Evolutionary conservation across 148 eudicot species (phyloP).

Genomic region (Spergularia bocconei): DNA sequence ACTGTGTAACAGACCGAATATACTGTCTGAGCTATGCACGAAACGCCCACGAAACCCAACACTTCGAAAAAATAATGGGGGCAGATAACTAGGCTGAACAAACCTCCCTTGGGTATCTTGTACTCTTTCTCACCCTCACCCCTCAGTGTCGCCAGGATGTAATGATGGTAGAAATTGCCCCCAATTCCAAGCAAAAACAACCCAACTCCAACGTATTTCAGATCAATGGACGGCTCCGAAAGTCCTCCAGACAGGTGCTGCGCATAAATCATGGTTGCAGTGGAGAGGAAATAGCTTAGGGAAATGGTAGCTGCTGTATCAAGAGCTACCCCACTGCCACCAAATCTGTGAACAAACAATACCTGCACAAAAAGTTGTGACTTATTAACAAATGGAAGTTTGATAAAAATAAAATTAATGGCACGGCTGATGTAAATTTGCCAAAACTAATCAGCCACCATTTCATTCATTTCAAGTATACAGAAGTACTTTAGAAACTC

Average conservation of each 20-base stretch:
- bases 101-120: constrained; percentile 58
- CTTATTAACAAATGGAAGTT: not conserved
- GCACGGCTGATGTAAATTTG: not conserved
- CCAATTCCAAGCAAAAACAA: constrained; percentile 38
- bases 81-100: constrained; percentile 51
- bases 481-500: too few relatives aligned
- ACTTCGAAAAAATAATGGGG: constrained; percentile 66
- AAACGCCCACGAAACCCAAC: constrained; percentile 45
- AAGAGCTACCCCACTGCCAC: constrained; percentile 34
- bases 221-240: constrained; percentile 39
- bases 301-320: constrained; percentile 26
- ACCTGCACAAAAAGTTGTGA: constrained; percentile 22
- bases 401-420: not conserved
- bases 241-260: constrained; percentile 31
- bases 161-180: constrained; percentile 54
- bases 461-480: not conserved
- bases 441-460: not conserved
- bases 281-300: constrained; percentile 28
- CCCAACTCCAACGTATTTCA: constrained; percentile 33
- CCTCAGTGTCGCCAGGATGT: constrained; percentile 36
- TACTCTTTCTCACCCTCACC: constrained; percentile 44
- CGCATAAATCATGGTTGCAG: constrained; percentile 37
- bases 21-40: constrained; percentile 50
- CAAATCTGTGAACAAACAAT: constrained; percentile 45
- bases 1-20: constrained; percentile 36